These are phyloP conservation scores for Leccinum variabile DNA, from an alignment of 1,284 basidiomycete species.

Conservation along the genomic window DNA sequence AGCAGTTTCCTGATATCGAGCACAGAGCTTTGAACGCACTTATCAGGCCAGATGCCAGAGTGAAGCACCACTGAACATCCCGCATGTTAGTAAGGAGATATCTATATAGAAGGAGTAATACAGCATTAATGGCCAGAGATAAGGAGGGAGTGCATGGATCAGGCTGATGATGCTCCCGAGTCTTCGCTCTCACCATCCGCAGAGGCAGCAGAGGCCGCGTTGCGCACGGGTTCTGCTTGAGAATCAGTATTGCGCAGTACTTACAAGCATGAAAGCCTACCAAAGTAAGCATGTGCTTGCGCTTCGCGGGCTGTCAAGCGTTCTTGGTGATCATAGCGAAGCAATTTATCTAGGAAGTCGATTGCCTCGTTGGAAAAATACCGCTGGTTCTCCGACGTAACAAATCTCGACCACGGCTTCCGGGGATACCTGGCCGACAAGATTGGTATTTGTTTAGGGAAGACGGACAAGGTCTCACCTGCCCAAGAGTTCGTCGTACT, in stretches of 20 bases:
- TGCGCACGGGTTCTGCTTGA: constrained; percentile 59
- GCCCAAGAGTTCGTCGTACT: constrained; percentile 88
- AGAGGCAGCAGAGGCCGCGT: constrained; percentile 41
- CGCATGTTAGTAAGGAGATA: constrained; percentile 25
- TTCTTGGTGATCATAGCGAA: constrained; percentile 97
- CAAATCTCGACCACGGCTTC: constrained; percentile 93
- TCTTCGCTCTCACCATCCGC: constrained; percentile 74
- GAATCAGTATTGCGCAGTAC: constrained; percentile 20
- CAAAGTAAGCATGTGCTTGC: constrained; percentile 87
- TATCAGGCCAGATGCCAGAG: constrained; percentile 20
- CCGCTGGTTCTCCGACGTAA: constrained; percentile 93
- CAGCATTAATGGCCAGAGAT: constrained; percentile 31
- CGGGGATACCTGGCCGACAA: constrained; percentile 68
- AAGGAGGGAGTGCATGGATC: constrained; percentile 30
- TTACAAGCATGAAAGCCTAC: constrained; percentile 42
- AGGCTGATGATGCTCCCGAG: constrained; percentile 59
- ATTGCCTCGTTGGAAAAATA: constrained; percentile 99
- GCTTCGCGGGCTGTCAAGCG: constrained; percentile 92
- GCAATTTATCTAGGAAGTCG: constrained; percentile 93
- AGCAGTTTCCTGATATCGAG: constrained; percentile 7
- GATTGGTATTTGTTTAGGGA: constrained; percentile 4
- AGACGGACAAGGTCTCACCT: constrained; percentile 42
- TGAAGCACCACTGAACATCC: constrained; percentile 24
- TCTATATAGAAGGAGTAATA: constrained; percentile 38
- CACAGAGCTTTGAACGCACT: constrained; percentile 23